These are phyloP conservation scores for Stipa capillata DNA, from an alignment of 176 grass and related monocot species.

Conservation along the genomic window DNA sequence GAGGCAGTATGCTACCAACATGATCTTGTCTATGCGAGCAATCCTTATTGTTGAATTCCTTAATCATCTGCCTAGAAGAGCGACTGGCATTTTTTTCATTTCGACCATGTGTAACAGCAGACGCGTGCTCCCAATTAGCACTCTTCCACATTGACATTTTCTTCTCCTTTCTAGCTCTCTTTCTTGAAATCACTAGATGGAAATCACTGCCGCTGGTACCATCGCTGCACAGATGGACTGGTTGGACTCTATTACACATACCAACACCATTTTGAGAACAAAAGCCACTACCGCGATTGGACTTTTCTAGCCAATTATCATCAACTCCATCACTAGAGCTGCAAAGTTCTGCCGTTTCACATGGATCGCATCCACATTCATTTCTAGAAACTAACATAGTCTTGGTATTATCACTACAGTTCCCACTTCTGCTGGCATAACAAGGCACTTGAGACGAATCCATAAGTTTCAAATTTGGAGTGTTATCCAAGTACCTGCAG, in stretches of 20 bases:
- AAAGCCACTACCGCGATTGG: constrained; percentile 13
- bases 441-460: constrained; percentile 40
- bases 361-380: constrained; percentile 17
- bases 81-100: constrained; percentile 22
- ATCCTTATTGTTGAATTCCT: constrained; percentile 17
- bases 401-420: constrained; percentile 22
- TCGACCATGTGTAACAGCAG: neutral
- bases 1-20: constrained; percentile 21
- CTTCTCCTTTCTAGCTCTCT: constrained; percentile 53
- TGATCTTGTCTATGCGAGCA: constrained; percentile 13
- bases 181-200: constrained; percentile 55
- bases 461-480: neutral
- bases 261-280: constrained; percentile 27
- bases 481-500: constrained; percentile 10
- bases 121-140: constrained; percentile 7
- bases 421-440: constrained; percentile 13
- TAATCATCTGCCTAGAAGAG: constrained; percentile 28
- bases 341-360: neutral
- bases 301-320: constrained; percentile 27
- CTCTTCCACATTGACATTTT: constrained; percentile 34
- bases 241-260: neutral
- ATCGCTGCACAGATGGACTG: constrained; percentile 7
- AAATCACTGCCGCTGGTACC: constrained; percentile 41
- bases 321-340: constrained; percentile 14
- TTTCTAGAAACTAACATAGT: constrained; percentile 10